These are phyloP conservation scores for Coemansia sp. DNA, from an alignment of 192 early-diverging fungal species.

Conservation along the genomic window DNA sequence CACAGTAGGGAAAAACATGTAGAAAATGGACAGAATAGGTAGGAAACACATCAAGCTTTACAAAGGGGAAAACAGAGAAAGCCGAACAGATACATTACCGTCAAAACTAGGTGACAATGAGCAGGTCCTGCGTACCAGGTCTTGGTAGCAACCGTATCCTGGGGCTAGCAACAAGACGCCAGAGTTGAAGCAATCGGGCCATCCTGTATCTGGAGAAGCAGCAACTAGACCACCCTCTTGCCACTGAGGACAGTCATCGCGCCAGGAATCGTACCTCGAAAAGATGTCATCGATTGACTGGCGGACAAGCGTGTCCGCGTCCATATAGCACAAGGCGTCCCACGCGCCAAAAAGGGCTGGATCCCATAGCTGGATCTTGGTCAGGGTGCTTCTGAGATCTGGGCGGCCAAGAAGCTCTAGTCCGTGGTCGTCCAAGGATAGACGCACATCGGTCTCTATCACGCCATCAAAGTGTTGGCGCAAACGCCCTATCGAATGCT, in stretches of 20 bases:
- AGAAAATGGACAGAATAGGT: conserved; percentile 5
- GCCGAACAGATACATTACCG: conserved; percentile 57
- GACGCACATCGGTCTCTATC: conserved; percentile 65
- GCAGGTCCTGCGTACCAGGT: conserved; percentile 53
- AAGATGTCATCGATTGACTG: conserved; percentile 83
- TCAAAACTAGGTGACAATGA: conserved; percentile 69
- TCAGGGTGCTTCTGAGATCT: conserved; percentile 86
- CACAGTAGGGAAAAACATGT: neutral
- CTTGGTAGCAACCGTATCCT: conserved; percentile 61
- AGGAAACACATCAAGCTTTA: no score
- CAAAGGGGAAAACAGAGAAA: no score
- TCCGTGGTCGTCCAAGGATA: conserved; percentile 57
- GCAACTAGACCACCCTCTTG: conserved; percentile 64
- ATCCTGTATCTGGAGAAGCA: conserved; percentile 89
- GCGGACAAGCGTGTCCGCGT: conserved; percentile 89
- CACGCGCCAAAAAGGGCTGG: conserved; percentile 65
- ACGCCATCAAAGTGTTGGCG: conserved; percentile 67
- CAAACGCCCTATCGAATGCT: conserved; percentile 55
- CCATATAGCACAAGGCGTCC: conserved; percentile 74
- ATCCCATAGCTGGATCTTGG: conserved; percentile 87
- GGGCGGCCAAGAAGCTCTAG: conserved; percentile 77
- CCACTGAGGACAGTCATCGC: conserved; percentile 29
- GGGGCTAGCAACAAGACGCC: conserved; percentile 74
- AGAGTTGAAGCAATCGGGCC: conserved; percentile 98
- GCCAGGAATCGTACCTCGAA: conserved; percentile 46